These are phyloP conservation scores for Xerocomus potaroensis DNA, from an alignment of 768 basidiomycete genomes.

Conservation along the genomic window DNA sequence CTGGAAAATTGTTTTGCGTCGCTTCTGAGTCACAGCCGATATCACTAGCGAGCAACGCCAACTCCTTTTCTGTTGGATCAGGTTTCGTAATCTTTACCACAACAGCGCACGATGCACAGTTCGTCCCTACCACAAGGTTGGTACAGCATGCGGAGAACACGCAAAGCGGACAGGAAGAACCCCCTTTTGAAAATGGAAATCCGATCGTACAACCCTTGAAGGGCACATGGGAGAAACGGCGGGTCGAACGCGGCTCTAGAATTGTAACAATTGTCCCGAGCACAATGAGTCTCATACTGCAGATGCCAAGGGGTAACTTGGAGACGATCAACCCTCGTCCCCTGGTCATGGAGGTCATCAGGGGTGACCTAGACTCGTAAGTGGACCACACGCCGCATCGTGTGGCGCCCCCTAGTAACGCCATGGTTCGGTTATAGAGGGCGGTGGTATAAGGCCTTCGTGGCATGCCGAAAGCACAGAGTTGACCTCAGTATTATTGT, in stretches of 20 bases:
- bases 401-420: background rate
- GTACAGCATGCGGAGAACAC: slow-evolving; percentile 14
- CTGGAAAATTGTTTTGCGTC: slow-evolving; percentile 61
- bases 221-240: slow-evolving; percentile 61
- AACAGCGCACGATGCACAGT: slow-evolving; percentile 73
- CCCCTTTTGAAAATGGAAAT: slow-evolving; percentile 27
- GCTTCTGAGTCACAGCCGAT: slow-evolving; percentile 25
- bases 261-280: slow-evolving; percentile 88
- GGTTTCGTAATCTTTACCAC: slow-evolving; percentile 85
- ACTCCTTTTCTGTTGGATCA: slow-evolving; percentile 70
- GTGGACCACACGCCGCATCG: background rate
- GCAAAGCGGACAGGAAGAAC: slow-evolving; percentile 4
- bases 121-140: slow-evolving; percentile 44
- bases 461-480: slow-evolving; percentile 88
- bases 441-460: slow-evolving; percentile 81
- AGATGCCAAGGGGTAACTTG: slow-evolving; percentile 97
- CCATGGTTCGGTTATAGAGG: slow-evolving; percentile 41
- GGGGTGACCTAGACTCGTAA: slow-evolving; percentile 65
- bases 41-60: slow-evolving; percentile 49
- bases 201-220: slow-evolving; percentile 4
- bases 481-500: slow-evolving; percentile 89
- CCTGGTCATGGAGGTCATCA: slow-evolving; percentile 81
- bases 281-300: slow-evolving; percentile 84
- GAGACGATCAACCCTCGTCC: slow-evolving; percentile 95
- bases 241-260: slow-evolving; percentile 84